These are phyloP conservation scores for Russula ochroleuca DNA, from an alignment of 768 basidiomycete species.

Conservation along the genomic window DNA sequence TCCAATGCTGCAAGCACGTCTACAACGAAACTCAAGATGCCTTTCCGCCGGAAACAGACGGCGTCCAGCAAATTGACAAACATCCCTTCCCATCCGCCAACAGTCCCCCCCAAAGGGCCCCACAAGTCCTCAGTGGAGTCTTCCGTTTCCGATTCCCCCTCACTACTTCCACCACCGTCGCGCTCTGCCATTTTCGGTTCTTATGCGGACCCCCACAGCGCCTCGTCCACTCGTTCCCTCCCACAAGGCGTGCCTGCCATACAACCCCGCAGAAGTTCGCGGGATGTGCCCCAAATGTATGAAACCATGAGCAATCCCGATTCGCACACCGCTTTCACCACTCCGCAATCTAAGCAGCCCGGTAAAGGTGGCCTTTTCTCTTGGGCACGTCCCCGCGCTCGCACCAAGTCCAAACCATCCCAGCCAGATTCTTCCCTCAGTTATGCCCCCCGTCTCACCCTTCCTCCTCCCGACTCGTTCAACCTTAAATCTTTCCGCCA, in stretches of 20 bases:
- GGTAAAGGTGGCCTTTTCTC: conserved; percentile 40
- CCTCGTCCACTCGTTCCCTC: conserved; percentile 61
- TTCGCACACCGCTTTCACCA: conserved; percentile 10
- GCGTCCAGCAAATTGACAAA: conserved; percentile 29
- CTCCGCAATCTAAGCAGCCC: conserved; percentile 29
- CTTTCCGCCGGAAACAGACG: conserved; percentile 39
- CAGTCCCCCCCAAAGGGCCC: conserved; percentile 4
- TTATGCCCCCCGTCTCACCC: conserved; percentile 28
- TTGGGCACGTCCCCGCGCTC: conserved; percentile 44
- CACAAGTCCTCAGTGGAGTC: conserved; percentile 34
- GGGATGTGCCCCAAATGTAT: conserved; percentile 21
- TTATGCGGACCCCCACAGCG: conserved; percentile 48
- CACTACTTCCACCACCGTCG: conserved; percentile 53
- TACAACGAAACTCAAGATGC: conserved; percentile 44
- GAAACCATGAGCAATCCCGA: conserved; percentile 28
- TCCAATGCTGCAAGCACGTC: conserved; percentile 32
- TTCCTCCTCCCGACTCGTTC: conserved; percentile 44
- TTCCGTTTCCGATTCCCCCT: conserved; percentile 44
- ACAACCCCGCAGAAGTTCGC: conserved; percentile 1
- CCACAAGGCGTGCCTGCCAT: conserved; percentile 37
- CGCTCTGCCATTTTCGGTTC: conserved; percentile 62
- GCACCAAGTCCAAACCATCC: conserved; percentile 39
- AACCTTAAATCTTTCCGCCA: conserved; percentile 74
- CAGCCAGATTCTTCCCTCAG: conserved; percentile 29
- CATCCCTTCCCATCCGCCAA: conserved; percentile 32